Conservation (phyloP, 176 grass and related monocot genomes). For the Eleusine coracana region DNA sequence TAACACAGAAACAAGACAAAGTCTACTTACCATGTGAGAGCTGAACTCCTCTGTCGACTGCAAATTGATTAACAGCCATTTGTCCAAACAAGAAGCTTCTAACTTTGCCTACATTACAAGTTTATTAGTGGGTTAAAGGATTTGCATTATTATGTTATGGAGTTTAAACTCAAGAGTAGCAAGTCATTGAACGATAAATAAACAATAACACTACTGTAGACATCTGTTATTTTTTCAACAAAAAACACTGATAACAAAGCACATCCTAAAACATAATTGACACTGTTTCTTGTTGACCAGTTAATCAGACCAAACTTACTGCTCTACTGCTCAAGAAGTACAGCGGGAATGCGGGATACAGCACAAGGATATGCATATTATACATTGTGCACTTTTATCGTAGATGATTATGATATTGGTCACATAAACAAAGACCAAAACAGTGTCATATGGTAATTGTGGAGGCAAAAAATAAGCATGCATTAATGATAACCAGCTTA, state of each 20-base stretch:
- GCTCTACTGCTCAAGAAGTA: background rate
- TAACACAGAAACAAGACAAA: constrained; percentile 23
- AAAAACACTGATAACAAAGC: background rate
- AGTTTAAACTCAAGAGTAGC: background rate
- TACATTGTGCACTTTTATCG: background rate
- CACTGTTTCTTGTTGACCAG: background rate
- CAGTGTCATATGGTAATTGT: background rate
- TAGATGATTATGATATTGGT: background rate
- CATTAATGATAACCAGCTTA: constrained; percentile 23
- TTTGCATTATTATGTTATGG: background rate
- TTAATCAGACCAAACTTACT: background rate
- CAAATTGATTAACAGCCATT: constrained; percentile 94
- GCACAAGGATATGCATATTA: background rate
- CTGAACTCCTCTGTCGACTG: constrained; percentile 88
- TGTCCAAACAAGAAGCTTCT: constrained; percentile 74
- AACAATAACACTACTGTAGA: constrained; percentile 3
- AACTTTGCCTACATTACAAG: constrained; percentile 74
- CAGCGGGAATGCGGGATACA: background rate
- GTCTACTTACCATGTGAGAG: constrained; percentile 96
- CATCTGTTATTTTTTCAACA: background rate
- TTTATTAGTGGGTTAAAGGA: constrained; percentile 14
- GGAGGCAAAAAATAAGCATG: background rate
- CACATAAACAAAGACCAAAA: constrained; percentile 29
- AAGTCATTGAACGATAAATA: constrained; percentile 6
- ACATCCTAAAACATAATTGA: background rate